Evolutionary conservation across 108 stramenopile genomes (phyloP).

Genomic region (Cyclotella distinguenda): DNA sequence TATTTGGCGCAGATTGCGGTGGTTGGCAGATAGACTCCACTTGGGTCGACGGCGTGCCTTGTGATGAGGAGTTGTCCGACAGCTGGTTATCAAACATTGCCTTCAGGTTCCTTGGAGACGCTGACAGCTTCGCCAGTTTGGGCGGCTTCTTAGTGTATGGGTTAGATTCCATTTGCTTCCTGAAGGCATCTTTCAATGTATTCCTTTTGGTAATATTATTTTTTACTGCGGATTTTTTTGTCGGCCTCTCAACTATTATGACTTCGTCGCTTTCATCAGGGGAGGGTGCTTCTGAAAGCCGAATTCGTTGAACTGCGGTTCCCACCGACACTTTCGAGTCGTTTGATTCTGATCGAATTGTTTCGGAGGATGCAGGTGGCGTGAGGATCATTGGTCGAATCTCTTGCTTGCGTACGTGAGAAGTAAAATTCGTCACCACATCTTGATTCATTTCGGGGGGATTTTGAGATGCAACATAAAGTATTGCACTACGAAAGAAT

Average conservation of each 20-base stretch:
- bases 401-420: too few relatives aligned
- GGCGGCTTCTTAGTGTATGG: conserved; percentile 3
- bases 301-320: neutral
- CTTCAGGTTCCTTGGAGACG: conserved; percentile 12
- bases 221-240: conserved; percentile 15
- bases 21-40: too few relatives aligned
- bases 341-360: too few relatives aligned
- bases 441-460: too few relatives aligned
- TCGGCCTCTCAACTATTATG: neutral
- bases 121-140: conserved; percentile 13
- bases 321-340: neutral
- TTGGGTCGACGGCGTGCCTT: neutral
- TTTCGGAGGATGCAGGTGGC: neutral
- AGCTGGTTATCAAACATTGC: conserved; percentile 40
- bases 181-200: conserved; percentile 4
- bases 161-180: conserved; percentile 8
- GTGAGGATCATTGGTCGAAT: too few relatives aligned
- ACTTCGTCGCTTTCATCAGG: neutral
- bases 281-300: conserved; percentile 2
- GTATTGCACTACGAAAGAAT: conserved; percentile 56
- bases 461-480: conserved; percentile 37
- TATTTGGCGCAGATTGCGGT: conserved; percentile 4
- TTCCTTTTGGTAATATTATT: conserved; percentile 4
- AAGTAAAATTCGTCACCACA: too few relatives aligned
- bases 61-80: neutral